Evolutionary conservation across 345 rosid species (phyloP).

Genomic region (Turritis glabra): DNA sequence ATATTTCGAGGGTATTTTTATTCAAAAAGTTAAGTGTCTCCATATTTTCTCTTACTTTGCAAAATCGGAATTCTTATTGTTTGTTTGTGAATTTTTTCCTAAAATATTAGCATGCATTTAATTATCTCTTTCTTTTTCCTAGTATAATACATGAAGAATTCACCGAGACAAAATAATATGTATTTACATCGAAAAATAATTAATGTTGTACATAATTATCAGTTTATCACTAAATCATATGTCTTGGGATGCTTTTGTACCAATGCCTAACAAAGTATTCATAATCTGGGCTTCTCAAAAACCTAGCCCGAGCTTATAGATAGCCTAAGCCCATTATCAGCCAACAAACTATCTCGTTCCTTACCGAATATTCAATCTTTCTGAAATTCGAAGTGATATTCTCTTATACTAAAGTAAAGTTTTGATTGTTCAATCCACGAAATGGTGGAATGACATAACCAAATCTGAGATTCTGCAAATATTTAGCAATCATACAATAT

Average conservation of each 20-base stretch:
- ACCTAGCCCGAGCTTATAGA: background rate
- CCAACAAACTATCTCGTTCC: background rate
- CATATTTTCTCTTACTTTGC: no score
- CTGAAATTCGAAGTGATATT: background rate
- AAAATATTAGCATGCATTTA: no score
- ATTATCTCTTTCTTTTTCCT: no score
- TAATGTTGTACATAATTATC: background rate
- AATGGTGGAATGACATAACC: background rate
- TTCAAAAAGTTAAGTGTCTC: no score
- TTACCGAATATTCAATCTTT: background rate
- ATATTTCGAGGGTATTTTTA: no score
- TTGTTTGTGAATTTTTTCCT: no score
- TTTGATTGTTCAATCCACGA: background rate
- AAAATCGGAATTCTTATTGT: no score
- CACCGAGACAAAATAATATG: background rate
- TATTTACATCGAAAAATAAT: background rate
- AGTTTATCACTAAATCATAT: no score
- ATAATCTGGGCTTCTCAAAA: background rate
- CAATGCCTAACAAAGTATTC: no score
- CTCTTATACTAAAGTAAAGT: background rate
- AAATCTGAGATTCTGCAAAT: background rate
- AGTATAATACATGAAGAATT: background rate
- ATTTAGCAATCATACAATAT: background rate
- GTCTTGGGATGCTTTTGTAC: no score
- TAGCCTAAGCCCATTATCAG: constrained; percentile 6